phyloP scores from a whole-genome alignment of 768 basidiomycete genomes.

The Rhizopogon sp. region DNA sequence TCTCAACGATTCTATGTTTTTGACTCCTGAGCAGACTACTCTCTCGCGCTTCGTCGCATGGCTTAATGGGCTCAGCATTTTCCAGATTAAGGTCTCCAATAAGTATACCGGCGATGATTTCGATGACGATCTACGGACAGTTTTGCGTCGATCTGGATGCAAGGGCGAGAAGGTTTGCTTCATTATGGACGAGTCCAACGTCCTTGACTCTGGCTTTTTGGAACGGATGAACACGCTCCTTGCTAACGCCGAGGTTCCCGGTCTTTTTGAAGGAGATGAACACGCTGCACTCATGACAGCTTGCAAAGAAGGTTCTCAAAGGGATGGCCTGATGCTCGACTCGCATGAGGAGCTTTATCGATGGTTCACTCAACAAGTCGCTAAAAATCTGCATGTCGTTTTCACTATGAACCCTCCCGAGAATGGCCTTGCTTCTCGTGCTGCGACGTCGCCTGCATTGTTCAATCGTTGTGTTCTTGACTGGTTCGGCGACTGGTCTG shows the following conservation, averaged over 20 bases:
- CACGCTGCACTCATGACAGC: conserved; percentile 98
- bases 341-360: conserved; percentile 96
- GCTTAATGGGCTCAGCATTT: conserved; percentile 99
- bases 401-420: conserved; percentile 99
- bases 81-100: conserved; percentile 99
- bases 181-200: conserved; percentile 99
- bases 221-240: conserved; percentile 99
- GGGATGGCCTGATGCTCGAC: conserved; percentile 97
- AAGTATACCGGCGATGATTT: conserved; percentile 99
- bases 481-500: conserved; percentile 99
- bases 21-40: conserved; percentile 64
- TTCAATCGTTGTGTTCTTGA: conserved; percentile 99
- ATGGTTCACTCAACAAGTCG: conserved; percentile 99
- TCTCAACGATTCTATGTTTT: conserved; percentile 4
- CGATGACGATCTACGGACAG: conserved; percentile 93
- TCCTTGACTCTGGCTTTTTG: conserved; percentile 96
- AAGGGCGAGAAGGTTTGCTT: conserved; percentile 99
- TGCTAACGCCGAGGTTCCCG: conserved; percentile 99
- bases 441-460: conserved; percentile 94
- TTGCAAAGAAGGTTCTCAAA: conserved; percentile 98
- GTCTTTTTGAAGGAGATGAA: conserved; percentile 99
- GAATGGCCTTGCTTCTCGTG: conserved; percentile 91
- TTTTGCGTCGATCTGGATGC: conserved; percentile 92
- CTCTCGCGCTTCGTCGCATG: conserved; percentile 97
- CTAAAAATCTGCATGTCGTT: conserved; percentile 96